Evolutionary conservation across 305 asterid species (phyloP), one percentile per base, ranked within the genome.

Genomic region (Fraxinus angustifolia): DNA sequence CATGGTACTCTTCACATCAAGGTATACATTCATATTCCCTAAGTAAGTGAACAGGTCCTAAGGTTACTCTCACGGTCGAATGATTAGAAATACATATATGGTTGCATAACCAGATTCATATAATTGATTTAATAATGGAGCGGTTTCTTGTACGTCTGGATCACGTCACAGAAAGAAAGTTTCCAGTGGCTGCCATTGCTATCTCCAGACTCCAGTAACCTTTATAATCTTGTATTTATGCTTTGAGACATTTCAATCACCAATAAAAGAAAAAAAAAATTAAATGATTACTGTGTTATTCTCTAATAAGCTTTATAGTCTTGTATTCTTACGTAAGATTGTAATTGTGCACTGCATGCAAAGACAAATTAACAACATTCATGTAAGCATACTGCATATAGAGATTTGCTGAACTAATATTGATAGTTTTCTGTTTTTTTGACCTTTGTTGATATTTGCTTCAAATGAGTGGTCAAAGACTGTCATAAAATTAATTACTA

Each of bases 1-100:
- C 62, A 93, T 79, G 97, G 98, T 50, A 88, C 89, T 78, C 90
- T 93, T 79, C 97, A 88, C 84, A 88, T 93, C 83, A 93, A 91
- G 96, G 98, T 93, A 90, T 28, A 67, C 34, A 67, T 67, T 26
- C 73, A 67, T 67, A 26, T 28, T 14, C 17, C 17, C 35, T 67
- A n/a, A 67, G 73, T 65, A 65, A 23, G 36, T 28, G 73, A 65
- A 26, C 7, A 21, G 71, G 16, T 8, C 34, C 71, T 7, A 7
- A 8, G 10, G 16, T 26, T 65, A 16, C 3, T 26, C 30, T 21
- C 16, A 8, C 10, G 67, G 33, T 21, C 7, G 33, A 65, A 8
- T 65, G 73, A 65, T 23, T 26, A 23, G 73, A 10, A 28, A 26
- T 11, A 65, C n/a, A 65, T 74, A 5, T 65, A n/a, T 67, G 38